Percentiles rank a stretch among this genome's conserved stretches.
phyloP scores from a whole-genome alignment of 139 green algal genomes.

The Nannochloris sp. region DNA sequence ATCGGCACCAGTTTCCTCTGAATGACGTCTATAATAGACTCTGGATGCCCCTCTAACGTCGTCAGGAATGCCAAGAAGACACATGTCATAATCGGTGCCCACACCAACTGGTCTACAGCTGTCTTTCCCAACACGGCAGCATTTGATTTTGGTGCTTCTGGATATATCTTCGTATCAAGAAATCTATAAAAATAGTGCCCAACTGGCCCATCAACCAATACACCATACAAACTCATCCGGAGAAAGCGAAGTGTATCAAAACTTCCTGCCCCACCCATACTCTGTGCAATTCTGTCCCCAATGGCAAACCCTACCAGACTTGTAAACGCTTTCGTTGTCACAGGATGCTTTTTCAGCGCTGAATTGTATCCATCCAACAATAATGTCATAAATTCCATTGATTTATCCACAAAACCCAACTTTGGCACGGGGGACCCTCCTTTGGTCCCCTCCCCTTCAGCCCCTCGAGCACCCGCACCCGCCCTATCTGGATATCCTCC shows the following conservation, averaged over 20 bases:
- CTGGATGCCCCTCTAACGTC: slow-evolving; percentile 39
- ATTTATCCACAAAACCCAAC: neutral
- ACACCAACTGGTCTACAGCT: slow-evolving; percentile 44
- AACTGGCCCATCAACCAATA: slow-evolving; percentile 42
- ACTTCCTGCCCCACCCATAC: slow-evolving; percentile 11
- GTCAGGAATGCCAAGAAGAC: slow-evolving; percentile 45
- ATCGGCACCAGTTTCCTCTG: slow-evolving; percentile 45
- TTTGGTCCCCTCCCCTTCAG: neutral
- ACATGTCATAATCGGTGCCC: slow-evolving; percentile 39
- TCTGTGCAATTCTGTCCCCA: slow-evolving; percentile 54
- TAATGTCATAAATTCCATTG: neutral
- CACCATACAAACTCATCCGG: slow-evolving; percentile 39
- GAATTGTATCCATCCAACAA: slow-evolving; percentile 22
- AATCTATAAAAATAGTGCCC: slow-evolving; percentile 38
- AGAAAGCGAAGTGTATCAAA: slow-evolving; percentile 29
- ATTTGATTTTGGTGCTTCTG: slow-evolving; percentile 30
- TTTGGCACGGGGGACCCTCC: neutral
- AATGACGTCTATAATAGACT: slow-evolving; percentile 38
- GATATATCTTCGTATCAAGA: slow-evolving; percentile 34
- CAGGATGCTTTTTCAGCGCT: slow-evolving; percentile 31
- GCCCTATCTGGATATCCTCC: too few species aligned
- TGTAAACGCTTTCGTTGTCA: slow-evolving; percentile 48
- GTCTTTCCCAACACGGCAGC: slow-evolving; percentile 45
- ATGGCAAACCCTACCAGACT: slow-evolving; percentile 52
- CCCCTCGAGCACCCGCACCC: neutral